phyloP scores from a whole-genome alignment of 345 rosid species.

The Eucalyptus pauciflora region DNA sequence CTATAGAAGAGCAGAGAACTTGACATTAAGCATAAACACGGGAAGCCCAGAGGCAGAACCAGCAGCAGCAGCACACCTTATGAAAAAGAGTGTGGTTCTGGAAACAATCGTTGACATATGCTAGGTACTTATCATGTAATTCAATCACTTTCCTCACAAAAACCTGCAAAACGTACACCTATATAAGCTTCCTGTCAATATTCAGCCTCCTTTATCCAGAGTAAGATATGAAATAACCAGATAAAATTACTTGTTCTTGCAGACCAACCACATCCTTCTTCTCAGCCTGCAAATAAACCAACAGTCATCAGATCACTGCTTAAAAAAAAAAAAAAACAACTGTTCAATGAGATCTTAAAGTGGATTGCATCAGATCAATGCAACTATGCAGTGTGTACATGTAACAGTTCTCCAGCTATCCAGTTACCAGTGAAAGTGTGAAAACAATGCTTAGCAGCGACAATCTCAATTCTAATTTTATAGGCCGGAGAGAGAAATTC shows the following conservation, averaged over 20 bases:
- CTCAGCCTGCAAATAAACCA: conserved; percentile 9
- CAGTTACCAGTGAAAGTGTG: background rate
- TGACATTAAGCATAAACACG: background rate
- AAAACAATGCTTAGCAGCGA: background rate
- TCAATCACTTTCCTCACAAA: conserved; percentile 56
- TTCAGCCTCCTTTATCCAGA: background rate
- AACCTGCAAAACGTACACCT: conserved; percentile 19
- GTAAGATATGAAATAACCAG: background rate
- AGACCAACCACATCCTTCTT: conserved; percentile 13
- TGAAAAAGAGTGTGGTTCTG: conserved; percentile 54
- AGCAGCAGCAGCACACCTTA: conserved; percentile 30
- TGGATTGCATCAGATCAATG: background rate
- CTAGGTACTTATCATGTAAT: conserved; percentile 59
- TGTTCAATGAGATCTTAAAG: background rate
- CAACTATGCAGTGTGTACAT: background rate
- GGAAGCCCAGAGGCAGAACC: background rate
- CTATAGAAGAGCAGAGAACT: conserved; percentile 8
- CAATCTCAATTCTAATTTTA: background rate
- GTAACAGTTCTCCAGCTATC: background rate
- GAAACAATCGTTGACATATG: conserved; percentile 49
- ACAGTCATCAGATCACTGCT: background rate
- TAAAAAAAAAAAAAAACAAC: background rate
- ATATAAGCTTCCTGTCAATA: background rate
- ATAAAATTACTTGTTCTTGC: conserved; percentile 43
- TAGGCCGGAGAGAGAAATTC: background rate